Base-by-base conservation (phyloP, 352 stramenopile species). In the Globisporangium rhizosaccharum region DNA sequence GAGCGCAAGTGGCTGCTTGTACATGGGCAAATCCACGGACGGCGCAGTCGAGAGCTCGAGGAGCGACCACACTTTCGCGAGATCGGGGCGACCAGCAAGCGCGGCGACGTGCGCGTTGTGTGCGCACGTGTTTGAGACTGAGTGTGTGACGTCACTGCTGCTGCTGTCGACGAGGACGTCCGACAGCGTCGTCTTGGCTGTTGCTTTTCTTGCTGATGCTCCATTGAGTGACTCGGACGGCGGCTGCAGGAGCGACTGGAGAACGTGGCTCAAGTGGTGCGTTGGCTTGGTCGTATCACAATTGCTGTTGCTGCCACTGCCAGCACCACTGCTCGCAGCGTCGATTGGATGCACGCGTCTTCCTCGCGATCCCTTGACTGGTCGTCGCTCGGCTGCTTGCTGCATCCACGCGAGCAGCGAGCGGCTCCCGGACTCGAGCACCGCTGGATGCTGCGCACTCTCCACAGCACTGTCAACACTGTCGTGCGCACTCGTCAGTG, bases 41-140 rank as follows among this genome's bases (percentile, higher is more conserved):
- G 82, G 69, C 9, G 85, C 73, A 14, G 71, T 79, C 20, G 82
- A 85, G 25, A 92, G 76, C 52, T 89, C 78, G 5, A 95, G 57
- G 4, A 95, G 51, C 17, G 81, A 88, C 85, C 85, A 95, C 53
- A 93, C 79, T 56, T 92, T 79, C 23, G 86, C 68, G n/a, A 93
- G 71, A 56, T 95, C 85, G 0, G 68, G 70, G 2, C 85, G 69
- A 7, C 83, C 82, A 33, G 79, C 76, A 9, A 90, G 59, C 5
- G 66, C 57, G 1, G 82, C 77, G 39, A 85, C 72, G 11, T 53
- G 70, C 10, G 82, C 66, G 64, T 92, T 91, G 64, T 85, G 69
- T 5, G 73, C 77, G 52, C 82, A 92, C 5, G 72, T 80, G 14
- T 78, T 61, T 0, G 71, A 78, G 3, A 83, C 57, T 4, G 59